These are phyloP conservation scores for Syzygium grande DNA, from an alignment of 345 rosid species.

Conservation along the genomic window DNA sequence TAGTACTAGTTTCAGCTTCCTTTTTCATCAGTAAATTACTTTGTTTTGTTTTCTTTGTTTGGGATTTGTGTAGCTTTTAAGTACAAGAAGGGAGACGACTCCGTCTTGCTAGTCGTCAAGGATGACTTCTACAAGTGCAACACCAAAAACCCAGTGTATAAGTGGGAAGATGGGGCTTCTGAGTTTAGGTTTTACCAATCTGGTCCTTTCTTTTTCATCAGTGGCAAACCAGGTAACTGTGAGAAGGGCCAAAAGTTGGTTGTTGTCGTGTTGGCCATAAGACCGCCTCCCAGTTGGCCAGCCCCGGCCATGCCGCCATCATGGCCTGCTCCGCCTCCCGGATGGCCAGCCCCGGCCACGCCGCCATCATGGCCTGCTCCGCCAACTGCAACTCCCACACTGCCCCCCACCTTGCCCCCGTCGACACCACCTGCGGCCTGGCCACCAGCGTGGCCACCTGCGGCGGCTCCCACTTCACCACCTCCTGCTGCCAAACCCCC, in stretches of 20 bases:
- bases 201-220: conserved; percentile 14
- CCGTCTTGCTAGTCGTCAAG: conserved; percentile 7
- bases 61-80: neutral
- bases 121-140: conserved; percentile 9
- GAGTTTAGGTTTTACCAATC: conserved; percentile 1
- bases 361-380: neutral
- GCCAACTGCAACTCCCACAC: neutral
- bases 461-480: neutral
- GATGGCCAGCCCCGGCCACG: no score
- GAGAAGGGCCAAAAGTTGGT: conserved; percentile 9
- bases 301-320: no score
- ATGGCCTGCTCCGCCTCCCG: no score
- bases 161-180: conserved; percentile 3
- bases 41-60: neutral
- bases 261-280: neutral
- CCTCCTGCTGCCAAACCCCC: neutral
- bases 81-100: conserved; percentile 5
- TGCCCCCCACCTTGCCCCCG: neutral
- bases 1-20: neutral
- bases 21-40: neutral
- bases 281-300: neutral
- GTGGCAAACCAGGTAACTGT: conserved; percentile 7
- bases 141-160: conserved; percentile 1
- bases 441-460: neutral
- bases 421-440: neutral